Conservation (phyloP, 2,329 filamentous ascomycete species). For the Ascochyta lentis region DNA sequence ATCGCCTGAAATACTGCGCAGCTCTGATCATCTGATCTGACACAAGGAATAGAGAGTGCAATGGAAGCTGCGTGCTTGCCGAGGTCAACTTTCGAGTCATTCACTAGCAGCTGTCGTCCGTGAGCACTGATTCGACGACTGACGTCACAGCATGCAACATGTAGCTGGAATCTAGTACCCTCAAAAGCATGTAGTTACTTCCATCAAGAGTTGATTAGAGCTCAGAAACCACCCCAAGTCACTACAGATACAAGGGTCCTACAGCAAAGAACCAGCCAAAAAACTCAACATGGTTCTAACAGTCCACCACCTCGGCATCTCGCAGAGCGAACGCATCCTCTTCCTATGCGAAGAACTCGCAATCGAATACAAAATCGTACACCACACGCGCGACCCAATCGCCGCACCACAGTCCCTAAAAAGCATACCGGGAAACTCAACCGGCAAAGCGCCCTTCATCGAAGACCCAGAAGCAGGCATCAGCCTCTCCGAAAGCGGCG, state of each 20-base stretch:
- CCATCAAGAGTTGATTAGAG: background rate
- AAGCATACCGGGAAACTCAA: slow-evolving; percentile 35
- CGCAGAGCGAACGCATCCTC: slow-evolving; percentile 67
- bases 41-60: no score
- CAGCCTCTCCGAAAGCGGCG: slow-evolving; percentile 59
- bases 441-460: slow-evolving; percentile 65
- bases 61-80: background rate
- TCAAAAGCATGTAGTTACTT: background rate
- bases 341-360: slow-evolving; percentile 69
- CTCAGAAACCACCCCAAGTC: background rate
- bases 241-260: background rate
- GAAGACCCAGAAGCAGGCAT: slow-evolving; percentile 59
- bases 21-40: no score
- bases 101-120: background rate
- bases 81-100: slow-evolving; percentile 1
- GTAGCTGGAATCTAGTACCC: background rate
- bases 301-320: slow-evolving; percentile 44
- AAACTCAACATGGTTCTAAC: slow-evolving; percentile 26
- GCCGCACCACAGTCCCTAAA: slow-evolving; percentile 29
- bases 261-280: background rate
- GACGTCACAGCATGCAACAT: slow-evolving; percentile 8
- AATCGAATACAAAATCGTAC: slow-evolving; percentile 58
- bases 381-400: slow-evolving; percentile 54
- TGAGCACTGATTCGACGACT: slow-evolving; percentile 9
- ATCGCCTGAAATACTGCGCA: no score